phyloP scores from a whole-genome alignment of 305 asterid genomes.

The Vinca major region DNA sequence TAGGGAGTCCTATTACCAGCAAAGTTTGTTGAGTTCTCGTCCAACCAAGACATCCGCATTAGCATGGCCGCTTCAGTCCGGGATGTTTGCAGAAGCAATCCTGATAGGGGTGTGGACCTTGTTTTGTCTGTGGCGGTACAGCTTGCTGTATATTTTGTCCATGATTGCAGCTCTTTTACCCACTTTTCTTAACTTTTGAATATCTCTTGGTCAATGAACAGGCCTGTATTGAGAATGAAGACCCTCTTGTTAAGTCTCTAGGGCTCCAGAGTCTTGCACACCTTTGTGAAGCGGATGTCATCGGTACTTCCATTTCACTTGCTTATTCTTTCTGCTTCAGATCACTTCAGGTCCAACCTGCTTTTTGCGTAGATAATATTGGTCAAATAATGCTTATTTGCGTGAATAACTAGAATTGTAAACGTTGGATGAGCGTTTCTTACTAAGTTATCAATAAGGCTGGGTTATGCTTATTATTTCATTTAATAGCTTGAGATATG shows the following conservation, averaged over 20 bases:
- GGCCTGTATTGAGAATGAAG: constrained; percentile 80
- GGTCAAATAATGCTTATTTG: background rate
- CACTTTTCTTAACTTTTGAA: constrained; percentile 20
- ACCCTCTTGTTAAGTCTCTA: constrained; percentile 71
- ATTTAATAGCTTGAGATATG: background rate
- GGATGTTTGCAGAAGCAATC: constrained; percentile 84
- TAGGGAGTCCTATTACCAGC: constrained; percentile 66
- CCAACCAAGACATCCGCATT: constrained; percentile 50
- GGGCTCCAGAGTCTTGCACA: constrained; percentile 89
- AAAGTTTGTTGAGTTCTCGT: constrained; percentile 38
- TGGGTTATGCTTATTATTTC: background rate
- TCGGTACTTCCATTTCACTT: constrained; percentile 45
- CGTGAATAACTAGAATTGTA: background rate
- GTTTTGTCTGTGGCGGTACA: constrained; percentile 85
- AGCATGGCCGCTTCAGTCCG: constrained; percentile 80
- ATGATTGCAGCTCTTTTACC: constrained; percentile 13
- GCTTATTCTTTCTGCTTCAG: constrained; percentile 8
- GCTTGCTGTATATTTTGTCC: constrained; percentile 20
- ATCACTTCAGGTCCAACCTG: constrained; percentile 3
- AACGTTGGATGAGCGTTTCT: background rate
- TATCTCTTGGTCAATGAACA: constrained; percentile 30
- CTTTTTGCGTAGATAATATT: background rate
- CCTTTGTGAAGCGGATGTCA: constrained; percentile 96
- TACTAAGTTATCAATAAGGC: background rate
- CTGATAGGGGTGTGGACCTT: constrained; percentile 98